A percentile compares a stretch with the other conserved stretches of the same genome.
phyloP scores from a whole-genome alignment of 129 eudicot genomes.

The Artemisia tridentata region DNA sequence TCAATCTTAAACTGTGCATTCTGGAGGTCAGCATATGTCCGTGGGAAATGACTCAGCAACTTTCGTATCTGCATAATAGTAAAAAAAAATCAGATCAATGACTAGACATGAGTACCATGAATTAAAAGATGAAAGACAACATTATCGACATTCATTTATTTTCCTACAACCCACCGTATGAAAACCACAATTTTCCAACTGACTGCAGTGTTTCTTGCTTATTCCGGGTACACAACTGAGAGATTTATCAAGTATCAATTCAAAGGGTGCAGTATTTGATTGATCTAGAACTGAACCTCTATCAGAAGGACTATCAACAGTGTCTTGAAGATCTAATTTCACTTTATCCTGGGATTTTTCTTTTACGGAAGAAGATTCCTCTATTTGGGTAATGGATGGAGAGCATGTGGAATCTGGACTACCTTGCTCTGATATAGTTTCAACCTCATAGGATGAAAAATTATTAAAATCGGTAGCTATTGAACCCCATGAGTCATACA shows the following conservation, averaged over 20 bases:
- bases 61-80: conserved; percentile 68
- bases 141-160: conserved; percentile 1
- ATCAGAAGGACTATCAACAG: conserved; percentile 31
- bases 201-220: conserved; percentile 57
- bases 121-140: conserved; percentile 8
- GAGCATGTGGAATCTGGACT: conserved; percentile 36
- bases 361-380: conserved; percentile 28
- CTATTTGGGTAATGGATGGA: conserved; percentile 30
- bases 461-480: conserved; percentile 23
- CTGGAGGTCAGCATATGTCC: conserved; percentile 90
- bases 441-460: conserved; percentile 29
- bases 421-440: conserved; percentile 27
- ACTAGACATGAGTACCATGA: conserved; percentile 10
- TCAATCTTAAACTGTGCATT: conserved; percentile 72
- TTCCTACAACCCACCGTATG: conserved; percentile 60
- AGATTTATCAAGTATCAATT: conserved; percentile 62
- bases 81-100: conserved; percentile 6
- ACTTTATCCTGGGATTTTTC: conserved; percentile 32
- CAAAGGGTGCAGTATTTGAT: conserved; percentile 36
- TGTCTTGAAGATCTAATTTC: conserved; percentile 21
- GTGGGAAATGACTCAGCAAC: conserved; percentile 87
- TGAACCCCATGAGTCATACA: conserved; percentile 35
- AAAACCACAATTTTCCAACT: conserved; percentile 70
- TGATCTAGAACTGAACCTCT: conserved; percentile 21
- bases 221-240: conserved; percentile 53